These are phyloP conservation scores for Pythium diclinum DNA, from an alignment of 352 stramenopile species.

Conservation along the genomic window DNA sequence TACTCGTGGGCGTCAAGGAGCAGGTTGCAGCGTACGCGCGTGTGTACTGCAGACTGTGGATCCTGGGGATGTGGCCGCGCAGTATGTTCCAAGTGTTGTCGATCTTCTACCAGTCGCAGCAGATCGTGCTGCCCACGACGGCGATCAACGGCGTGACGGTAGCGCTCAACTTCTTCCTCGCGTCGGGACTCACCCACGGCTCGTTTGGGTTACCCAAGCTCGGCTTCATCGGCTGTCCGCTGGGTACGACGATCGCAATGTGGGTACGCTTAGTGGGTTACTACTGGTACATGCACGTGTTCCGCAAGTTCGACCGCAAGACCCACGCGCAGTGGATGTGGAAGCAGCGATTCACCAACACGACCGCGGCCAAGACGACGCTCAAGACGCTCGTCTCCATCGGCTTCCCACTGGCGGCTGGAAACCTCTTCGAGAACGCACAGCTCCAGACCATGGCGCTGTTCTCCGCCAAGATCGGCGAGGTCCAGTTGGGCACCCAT, in stretches of 20 bases:
- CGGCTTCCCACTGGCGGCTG: constrained; percentile 50
- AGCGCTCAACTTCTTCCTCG: constrained; percentile 36
- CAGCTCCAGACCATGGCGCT: constrained; percentile 79
- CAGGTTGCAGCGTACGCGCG: constrained; percentile 43
- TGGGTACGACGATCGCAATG: constrained; percentile 64
- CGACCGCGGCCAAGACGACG: constrained; percentile 38
- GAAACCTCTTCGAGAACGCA: constrained; percentile 76
- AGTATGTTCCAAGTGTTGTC: constrained; percentile 75
- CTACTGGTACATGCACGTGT: constrained; percentile 66
- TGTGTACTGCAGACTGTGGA: constrained; percentile 61
- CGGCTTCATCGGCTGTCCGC: constrained; percentile 34
- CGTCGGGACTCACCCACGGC: constrained; percentile 29
- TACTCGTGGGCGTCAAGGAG: constrained; percentile 37
- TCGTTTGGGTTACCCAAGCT: constrained; percentile 39
- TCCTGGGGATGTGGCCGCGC: constrained; percentile 75
- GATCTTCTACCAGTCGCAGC: constrained; percentile 82
- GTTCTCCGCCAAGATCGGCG: constrained; percentile 62
- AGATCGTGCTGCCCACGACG: constrained; percentile 71
- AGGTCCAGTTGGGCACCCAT: constrained; percentile 73
- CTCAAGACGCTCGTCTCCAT: constrained; percentile 49
- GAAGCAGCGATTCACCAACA: constrained; percentile 32
- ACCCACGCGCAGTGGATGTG: constrained; percentile 36
- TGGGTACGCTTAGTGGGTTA: constrained; percentile 49
- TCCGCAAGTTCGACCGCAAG: constrained; percentile 40
- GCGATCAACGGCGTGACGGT: constrained; percentile 58